Evolutionary conservation across 805 yeast species (phyloP).

Genomic region (Saccharomyces eubayanus): DNA sequence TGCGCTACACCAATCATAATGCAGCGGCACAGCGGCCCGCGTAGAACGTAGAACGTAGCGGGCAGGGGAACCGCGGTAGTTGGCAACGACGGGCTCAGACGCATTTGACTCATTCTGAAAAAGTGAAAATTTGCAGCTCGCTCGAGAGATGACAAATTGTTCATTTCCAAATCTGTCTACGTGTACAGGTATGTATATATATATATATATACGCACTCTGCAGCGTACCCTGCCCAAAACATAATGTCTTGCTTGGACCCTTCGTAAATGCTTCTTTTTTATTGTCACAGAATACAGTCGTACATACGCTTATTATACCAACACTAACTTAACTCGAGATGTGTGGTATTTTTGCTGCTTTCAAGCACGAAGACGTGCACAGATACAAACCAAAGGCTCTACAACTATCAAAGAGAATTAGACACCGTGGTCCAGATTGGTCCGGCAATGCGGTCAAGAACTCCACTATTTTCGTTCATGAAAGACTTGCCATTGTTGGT

Average conservation of each 20-base stretch:
- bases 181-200: background rate
- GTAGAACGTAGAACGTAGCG: background rate
- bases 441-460: constrained; percentile 77
- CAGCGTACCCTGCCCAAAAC: background rate
- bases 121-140: background rate
- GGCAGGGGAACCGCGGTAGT: background rate
- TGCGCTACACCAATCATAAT: background rate
- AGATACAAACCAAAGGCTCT: constrained; percentile 80
- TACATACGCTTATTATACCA: background rate
- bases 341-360: constrained; percentile 98
- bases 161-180: background rate
- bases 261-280: background rate
- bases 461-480: constrained; percentile 82
- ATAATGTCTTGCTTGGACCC: background rate
- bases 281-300: background rate
- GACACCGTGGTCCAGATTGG: constrained; percentile 99
- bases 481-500: constrained; percentile 96
- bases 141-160: background rate
- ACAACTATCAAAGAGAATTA: constrained; percentile 81
- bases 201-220: background rate
- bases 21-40: background rate
- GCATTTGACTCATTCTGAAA: background rate
- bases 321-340: constrained; percentile 32
- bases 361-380: constrained; percentile 69
- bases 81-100: background rate